Base-by-base conservation (phyloP, 1,284 basidiomycete species). In the Stygiomarasmius scandens region DNA sequence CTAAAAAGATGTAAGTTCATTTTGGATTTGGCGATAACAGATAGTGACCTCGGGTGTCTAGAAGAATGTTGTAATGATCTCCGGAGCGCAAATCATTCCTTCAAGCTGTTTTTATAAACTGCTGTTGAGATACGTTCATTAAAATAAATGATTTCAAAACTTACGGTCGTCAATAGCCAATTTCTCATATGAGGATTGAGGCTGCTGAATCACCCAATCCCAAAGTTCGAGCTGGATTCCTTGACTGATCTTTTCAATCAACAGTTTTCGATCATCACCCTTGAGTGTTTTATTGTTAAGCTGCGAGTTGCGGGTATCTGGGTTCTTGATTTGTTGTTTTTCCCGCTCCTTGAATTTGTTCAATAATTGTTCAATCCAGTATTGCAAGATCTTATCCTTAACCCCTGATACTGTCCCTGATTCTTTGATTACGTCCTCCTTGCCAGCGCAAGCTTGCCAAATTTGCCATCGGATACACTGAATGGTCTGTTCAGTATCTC, bases 291-390 rank as follows among this genome's bases (percentile, higher is more conserved):
- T 47, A 19, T 36, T 5, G 44, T 34, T 54, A 5, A 54, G 27
- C 25, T 23, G 4, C 16, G 52, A 29, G 16, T 29, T 16, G 10
- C 32, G 32, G 44, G 52, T 41, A 14, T 27, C 32, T 2, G 10
- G 38, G n/a, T 34, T n/a, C 5, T 32, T 50, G 29, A 47, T 20
- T 5, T 50, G 47, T 2, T 46, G 6, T 32, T 57, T 44, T 14
- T 67, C 53, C 2, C 67, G 34, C 45, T 57, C 46, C 4, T 50
- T 57, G 10, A 62, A 64, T 19, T 55, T 56, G 1, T 19, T 24
- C 11, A 72, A 50, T 2, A 71, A 47, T 2, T 51, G 41, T 11
- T 64, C 44, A 23, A 72, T 71, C 67, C 68, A 73, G 50, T 61
- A 49, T 50, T 66, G 56, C 0, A 70, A 58, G 23, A 66, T 58